Conservation (phyloP, 768 basidiomycete species). For the Calocybe cyanea region DNA sequence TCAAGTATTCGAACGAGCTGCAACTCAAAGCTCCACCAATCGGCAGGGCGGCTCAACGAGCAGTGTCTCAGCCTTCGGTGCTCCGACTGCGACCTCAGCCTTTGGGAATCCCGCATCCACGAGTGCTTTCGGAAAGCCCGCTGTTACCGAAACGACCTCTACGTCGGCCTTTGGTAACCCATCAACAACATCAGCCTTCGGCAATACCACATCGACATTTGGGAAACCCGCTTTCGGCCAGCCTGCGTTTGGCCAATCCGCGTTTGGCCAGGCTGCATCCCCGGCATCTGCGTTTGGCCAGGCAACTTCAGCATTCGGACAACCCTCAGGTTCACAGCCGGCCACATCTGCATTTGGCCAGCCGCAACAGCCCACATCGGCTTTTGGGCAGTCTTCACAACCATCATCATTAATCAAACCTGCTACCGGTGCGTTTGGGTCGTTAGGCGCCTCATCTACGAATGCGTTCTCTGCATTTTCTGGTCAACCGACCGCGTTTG, state of each 20-base stretch:
- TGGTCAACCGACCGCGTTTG: conserved; percentile 43
- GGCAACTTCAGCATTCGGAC: conserved; percentile 5
- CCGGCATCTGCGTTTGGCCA: conserved; percentile 23
- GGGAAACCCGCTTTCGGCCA: conserved; percentile 35
- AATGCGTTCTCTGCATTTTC: conserved; percentile 49
- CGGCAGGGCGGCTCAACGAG: conserved; percentile 18
- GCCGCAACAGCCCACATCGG: conserved; percentile 28
- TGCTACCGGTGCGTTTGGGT: conserved; percentile 49
- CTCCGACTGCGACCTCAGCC: conserved; percentile 16
- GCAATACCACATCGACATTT: conserved; percentile 16
- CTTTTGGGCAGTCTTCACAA: conserved; percentile 32
- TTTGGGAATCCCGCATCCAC: conserved; percentile 23
- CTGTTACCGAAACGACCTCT: conserved; percentile 22
- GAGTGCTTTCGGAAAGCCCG: conserved; percentile 25
- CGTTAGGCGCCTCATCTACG: conserved; percentile 25
- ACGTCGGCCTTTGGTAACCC: conserved; percentile 25
- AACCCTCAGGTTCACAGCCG: conserved; percentile 25
- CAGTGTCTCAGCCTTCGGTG: conserved; percentile 26
- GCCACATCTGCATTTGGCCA: conserved; percentile 27
- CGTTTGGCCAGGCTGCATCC: conserved; percentile 12
- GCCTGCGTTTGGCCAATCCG: conserved; percentile 29
- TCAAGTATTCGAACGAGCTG: conserved; percentile 51
- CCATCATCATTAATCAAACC: conserved; percentile 44
- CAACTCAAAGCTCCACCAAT: conserved; percentile 35
- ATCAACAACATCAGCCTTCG: conserved; percentile 9